These are phyloP conservation scores for Mycosphaerella sp. DNA, from an alignment of 2,329 filamentous ascomycete genomes.

Conservation along the genomic window DNA sequence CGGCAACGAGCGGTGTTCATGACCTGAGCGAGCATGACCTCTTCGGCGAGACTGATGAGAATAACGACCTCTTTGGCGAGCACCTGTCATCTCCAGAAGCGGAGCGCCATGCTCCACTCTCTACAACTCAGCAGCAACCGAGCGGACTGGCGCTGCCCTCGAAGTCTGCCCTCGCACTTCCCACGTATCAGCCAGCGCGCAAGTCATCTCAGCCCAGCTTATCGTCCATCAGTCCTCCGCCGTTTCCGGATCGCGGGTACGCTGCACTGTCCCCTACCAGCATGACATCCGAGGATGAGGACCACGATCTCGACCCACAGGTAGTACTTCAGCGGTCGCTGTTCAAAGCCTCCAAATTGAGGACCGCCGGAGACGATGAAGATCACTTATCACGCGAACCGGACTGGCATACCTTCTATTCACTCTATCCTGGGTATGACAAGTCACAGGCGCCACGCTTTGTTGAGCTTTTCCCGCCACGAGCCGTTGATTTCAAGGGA, in stretches of 20 bases:
- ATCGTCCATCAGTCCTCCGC: conserved; percentile 25
- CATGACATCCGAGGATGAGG: conserved; percentile 24
- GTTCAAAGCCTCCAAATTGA: conserved; percentile 27
- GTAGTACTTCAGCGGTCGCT: conserved; percentile 29
- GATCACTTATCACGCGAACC: conserved; percentile 47
- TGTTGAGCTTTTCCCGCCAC: conserved; percentile 74
- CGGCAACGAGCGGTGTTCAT: conserved; percentile 21
- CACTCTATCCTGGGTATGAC: conserved; percentile 75
- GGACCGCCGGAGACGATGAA: conserved; percentile 25
- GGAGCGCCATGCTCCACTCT: conserved; percentile 21
- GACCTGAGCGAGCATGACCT: conserved; percentile 48
- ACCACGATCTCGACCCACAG: conserved; percentile 23
- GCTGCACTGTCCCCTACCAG: conserved; percentile 23
- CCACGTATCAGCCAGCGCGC: conserved; percentile 14
- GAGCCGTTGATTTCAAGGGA: conserved; percentile 68
- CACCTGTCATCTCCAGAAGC: conserved; percentile 31
- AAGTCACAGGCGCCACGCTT: conserved; percentile 69
- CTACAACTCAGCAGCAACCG: conserved; percentile 21
- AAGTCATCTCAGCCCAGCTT: conserved; percentile 16
- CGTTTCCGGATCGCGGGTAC: conserved; percentile 21
- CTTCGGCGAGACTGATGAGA: conserved; percentile 55
- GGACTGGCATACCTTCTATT: conserved; percentile 67
- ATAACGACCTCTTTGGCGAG: conserved; percentile 38
- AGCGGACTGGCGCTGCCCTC: conserved; percentile 30
- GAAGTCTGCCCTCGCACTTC: conserved; percentile 29